Percentiles rank a stretch among this genome's conserved stretches.
Conservation (phyloP, 306 rosid genomes). For the Mimosa pudica region DNA sequence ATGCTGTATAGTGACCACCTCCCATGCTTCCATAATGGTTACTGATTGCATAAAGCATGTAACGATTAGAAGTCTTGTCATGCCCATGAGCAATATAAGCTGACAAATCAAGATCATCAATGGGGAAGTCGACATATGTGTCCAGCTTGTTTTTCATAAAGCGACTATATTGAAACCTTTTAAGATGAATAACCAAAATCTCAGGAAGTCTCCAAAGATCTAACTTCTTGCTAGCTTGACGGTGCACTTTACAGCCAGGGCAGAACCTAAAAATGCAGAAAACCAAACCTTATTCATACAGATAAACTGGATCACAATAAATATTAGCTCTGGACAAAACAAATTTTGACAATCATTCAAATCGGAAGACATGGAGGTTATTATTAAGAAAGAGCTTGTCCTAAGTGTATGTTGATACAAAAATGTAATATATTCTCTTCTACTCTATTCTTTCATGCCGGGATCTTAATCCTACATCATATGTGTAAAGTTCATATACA, state of each 20-base stretch:
- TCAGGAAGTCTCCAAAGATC: constrained; percentile 99
- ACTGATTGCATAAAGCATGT: constrained; percentile 92
- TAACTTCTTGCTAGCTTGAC: constrained; percentile 95
- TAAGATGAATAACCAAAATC: constrained; percentile 95
- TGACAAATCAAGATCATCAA: constrained; percentile 88
- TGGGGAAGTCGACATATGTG: constrained; percentile 90
- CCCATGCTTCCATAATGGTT: constrained; percentile 99
- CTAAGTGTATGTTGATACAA: not conserved
- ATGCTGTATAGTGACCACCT: constrained; percentile 98
- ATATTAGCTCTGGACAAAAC: constrained; percentile 11
- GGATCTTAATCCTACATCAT: too few relatives aligned
- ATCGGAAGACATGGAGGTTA: constrained; percentile 29
- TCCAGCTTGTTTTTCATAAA: constrained; percentile 91
- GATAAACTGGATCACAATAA: constrained; percentile 23
- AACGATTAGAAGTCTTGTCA: constrained; percentile 59
- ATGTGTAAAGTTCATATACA: not conserved
- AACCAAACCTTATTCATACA: constrained; percentile 42
- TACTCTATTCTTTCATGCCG: too few relatives aligned
- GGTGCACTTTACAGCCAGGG: constrained; percentile 84
- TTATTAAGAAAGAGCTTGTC: constrained; percentile 9
- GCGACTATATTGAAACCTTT: constrained; percentile 95
- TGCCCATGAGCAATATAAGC: constrained; percentile 60
- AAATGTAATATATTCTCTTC: too few relatives aligned
- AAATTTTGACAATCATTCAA: constrained; percentile 4
- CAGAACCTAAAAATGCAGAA: constrained; percentile 68